Conservation (phyloP, 2,329 filamentous ascomycete genomes). For the Aciculosporium take region DNA sequence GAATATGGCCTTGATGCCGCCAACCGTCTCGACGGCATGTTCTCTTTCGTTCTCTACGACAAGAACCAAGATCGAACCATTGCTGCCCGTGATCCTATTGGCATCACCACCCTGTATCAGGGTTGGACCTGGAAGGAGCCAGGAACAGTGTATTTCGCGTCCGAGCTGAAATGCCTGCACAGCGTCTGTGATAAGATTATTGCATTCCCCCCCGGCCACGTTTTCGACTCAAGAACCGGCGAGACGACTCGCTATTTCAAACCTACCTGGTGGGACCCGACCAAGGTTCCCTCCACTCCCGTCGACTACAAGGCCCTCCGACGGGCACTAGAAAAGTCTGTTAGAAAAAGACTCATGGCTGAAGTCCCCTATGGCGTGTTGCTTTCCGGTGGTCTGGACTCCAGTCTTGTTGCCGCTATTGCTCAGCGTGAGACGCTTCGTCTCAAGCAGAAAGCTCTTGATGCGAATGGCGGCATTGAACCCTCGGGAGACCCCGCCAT, state of each 20-base stretch:
- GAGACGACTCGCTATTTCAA: constrained; percentile 77
- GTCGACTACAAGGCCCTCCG: constrained; percentile 74
- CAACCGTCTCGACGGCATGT: constrained; percentile 95
- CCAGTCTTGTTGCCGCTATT: constrained; percentile 86
- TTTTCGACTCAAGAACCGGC: constrained; percentile 90
- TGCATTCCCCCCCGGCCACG: constrained; percentile 84
- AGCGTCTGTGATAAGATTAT: constrained; percentile 91
- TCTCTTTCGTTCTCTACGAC: constrained; percentile 97
- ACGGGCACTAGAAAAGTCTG: constrained; percentile 72
- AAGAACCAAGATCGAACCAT: constrained; percentile 85
- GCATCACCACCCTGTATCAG: constrained; percentile 94
- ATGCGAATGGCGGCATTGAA: constrained; percentile 29
- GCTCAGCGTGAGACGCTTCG: constrained; percentile 83
- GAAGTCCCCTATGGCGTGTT: constrained; percentile 96
- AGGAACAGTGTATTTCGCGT: constrained; percentile 84
- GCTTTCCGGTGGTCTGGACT: constrained; percentile 89
- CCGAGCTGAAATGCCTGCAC: constrained; percentile 86
- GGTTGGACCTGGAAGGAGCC: constrained; percentile 77
- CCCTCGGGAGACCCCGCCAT: constrained; percentile 37
- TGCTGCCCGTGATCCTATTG: constrained; percentile 90
- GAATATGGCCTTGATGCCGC: constrained; percentile 85
- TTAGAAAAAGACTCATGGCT: constrained; percentile 94
- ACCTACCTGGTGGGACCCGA: constrained; percentile 81
- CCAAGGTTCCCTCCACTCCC: constrained; percentile 62
- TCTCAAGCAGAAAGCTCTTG: constrained; percentile 50